Evolutionary conservation across 2,329 filamentous ascomycete species (phyloP), one percentile per base, ranked within the genome.

Genomic region (Phyllosticta capitalensis): DNA sequence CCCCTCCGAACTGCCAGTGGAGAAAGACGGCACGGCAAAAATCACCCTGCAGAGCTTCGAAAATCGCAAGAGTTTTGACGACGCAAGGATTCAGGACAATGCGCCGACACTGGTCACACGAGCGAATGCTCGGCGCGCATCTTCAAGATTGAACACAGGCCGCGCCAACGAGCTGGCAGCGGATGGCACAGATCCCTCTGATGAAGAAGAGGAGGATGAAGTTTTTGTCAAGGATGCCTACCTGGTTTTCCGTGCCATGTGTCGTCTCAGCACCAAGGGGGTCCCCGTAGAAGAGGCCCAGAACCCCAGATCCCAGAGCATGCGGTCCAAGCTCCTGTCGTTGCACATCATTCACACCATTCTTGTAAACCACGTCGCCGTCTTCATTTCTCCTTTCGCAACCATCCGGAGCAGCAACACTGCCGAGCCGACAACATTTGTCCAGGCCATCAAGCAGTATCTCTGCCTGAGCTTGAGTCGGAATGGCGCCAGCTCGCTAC

Each of bases 151-250:
- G 38, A 59, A n/a, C 17, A 59, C 56, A 0, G 28, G 30, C 12
- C 54, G 24, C 12, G 52, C 55, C 33, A 54, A 38, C 26, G 61
- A 57, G 22, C 19, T n/a, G 5, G 53, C 49, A 20, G 48, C 28
- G 20, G 59, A 61, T 19, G 38, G 54, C 51, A 50, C 52, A 30
- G 84, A 88, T 59, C 76, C 79, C 21, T 70, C 81, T 22, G 85
- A 90, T 4, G 83, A 85, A 61, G 82, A 84, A 57, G 83, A 86
- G 61, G 91, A 96, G 70, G 94, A 99, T 68, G 94, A 99, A 71
- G 90, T 97, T 20, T 97, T 95, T 71, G 91, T 97, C 67, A 89
- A 94, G 66, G 94, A 99, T 75, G 92, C 94, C 9, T 99, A 97
- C 73, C 83, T 99, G 21, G 91, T 99, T 52, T 97, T 99, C 76